Conservation (phyloP, 192 early-diverging fungal species). For the Coemansia sp. region DNA sequence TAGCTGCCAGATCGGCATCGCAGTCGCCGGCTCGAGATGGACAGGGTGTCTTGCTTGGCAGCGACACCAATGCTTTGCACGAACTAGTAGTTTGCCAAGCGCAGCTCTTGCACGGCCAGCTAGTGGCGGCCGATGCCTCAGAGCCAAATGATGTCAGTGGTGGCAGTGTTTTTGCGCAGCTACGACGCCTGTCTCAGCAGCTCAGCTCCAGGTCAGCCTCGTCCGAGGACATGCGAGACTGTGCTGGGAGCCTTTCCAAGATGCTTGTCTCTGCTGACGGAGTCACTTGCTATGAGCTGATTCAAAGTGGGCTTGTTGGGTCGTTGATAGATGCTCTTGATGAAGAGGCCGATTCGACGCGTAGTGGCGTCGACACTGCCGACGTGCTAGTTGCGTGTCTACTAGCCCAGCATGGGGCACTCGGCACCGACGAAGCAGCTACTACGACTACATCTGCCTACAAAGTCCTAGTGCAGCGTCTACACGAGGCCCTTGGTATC, state of each 20-base stretch:
- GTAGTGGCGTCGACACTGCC: conserved; percentile 18
- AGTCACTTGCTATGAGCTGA: conserved; percentile 76
- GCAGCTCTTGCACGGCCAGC: conserved; percentile 4
- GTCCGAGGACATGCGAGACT: neutral
- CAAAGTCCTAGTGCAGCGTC: conserved; percentile 56
- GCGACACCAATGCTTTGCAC: neutral
- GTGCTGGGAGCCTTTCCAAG: neutral
- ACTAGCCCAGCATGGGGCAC: neutral
- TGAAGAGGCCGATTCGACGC: neutral
- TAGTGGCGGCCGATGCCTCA: neutral
- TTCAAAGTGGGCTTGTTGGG: conserved; percentile 71
- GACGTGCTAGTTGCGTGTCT: neutral
- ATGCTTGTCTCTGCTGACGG: conserved; percentile 33
- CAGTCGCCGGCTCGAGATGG: neutral
- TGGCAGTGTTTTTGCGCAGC: neutral
- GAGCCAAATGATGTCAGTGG: neutral
- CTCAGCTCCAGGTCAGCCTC: neutral
- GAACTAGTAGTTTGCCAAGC: conserved; percentile 12
- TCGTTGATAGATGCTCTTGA: conserved; percentile 34
- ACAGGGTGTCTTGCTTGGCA: neutral
- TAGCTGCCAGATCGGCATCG: neutral
- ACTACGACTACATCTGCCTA: conserved; percentile 38
- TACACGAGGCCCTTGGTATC: conserved; percentile 72
- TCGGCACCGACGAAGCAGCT: neutral
- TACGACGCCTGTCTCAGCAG: conserved; percentile 11